Conservation (phyloP, 805 yeast genomes). For the Sugiyamaella chiloensis region DNA sequence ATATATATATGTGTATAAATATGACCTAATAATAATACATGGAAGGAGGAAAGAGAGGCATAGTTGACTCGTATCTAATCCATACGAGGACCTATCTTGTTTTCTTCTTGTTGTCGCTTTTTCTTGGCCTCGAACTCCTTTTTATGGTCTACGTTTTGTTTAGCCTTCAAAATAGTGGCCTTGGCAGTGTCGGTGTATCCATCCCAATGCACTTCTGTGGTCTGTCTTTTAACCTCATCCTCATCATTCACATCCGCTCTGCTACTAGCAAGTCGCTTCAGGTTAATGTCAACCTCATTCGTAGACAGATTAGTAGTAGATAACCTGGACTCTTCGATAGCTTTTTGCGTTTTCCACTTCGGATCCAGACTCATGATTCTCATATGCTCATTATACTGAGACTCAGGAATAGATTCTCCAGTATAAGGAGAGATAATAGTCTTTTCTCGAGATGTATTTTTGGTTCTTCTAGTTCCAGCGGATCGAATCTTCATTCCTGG, state of each 20-base stretch:
- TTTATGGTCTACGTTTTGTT: background rate
- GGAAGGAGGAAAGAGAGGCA: background rate
- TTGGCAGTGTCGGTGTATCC: slow-evolving; percentile 16
- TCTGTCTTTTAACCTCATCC: slow-evolving; percentile 11
- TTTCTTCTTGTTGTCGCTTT: slow-evolving; percentile 1
- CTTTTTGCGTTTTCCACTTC: slow-evolving; percentile 63
- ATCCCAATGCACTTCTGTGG: slow-evolving; percentile 18
- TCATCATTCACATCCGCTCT: slow-evolving; percentile 29
- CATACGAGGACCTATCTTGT: background rate
- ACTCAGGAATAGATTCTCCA: slow-evolving; percentile 63
- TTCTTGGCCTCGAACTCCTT: slow-evolving; percentile 1
- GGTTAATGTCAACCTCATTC: slow-evolving; percentile 36
- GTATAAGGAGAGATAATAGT: slow-evolving; percentile 77
- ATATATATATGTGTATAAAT: background rate
- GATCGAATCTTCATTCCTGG: slow-evolving; percentile 55
- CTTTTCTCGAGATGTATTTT: slow-evolving; percentile 31
- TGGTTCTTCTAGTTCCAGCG: slow-evolving; percentile 62
- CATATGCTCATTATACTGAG: slow-evolving; percentile 63
- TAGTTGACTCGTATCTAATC: background rate
- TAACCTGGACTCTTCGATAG: slow-evolving; percentile 31
- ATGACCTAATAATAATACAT: background rate
- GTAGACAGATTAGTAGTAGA: slow-evolving; percentile 35
- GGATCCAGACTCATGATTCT: slow-evolving; percentile 73
- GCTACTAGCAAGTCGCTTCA: slow-evolving; percentile 36
- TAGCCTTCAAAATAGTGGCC: slow-evolving; percentile 14